Conservation (phyloP, 2,329 filamentous ascomycete species). For the Eutypa lata region DNA sequence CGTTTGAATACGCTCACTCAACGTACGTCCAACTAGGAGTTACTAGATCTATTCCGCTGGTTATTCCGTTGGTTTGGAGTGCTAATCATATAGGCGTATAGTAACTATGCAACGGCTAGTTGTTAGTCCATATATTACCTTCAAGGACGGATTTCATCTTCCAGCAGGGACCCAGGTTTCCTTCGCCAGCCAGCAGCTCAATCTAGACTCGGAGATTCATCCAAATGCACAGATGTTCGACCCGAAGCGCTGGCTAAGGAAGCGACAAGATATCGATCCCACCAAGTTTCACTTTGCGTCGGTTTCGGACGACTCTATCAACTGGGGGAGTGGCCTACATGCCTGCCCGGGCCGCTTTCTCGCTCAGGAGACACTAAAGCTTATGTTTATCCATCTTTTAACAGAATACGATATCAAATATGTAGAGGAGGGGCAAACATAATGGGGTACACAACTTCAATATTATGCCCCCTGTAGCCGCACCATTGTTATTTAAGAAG, state of each 20-base stretch:
- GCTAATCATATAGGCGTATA: too few relatives aligned
- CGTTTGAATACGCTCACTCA: too few relatives aligned
- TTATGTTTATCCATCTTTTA: neutral
- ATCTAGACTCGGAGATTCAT: neutral
- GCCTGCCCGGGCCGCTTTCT: neutral
- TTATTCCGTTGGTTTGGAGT: too few relatives aligned
- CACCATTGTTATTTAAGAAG: too few relatives aligned
- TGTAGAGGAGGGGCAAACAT: neutral
- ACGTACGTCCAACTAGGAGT: too few relatives aligned
- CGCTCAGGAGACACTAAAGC: neutral
- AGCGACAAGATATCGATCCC: neutral
- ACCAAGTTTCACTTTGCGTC: neutral
- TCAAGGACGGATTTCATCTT: constrained; percentile 1
- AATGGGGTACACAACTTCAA: neutral
- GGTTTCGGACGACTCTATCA: neutral
- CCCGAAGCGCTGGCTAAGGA: neutral
- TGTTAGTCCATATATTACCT: too few relatives aligned
- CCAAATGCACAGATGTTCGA: neutral
- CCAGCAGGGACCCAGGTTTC: neutral
- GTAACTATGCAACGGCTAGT: too few relatives aligned
- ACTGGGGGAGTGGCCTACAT: neutral
- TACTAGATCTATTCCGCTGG: too few relatives aligned
- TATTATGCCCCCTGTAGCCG: too few relatives aligned
- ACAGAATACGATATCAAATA: neutral
- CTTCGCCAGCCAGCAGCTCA: neutral